Evolutionary conservation across 257 asterid genomes (phyloP), one percentile per base, ranked within the genome.

Genomic region (Salvia miltiorrhiza): DNA sequence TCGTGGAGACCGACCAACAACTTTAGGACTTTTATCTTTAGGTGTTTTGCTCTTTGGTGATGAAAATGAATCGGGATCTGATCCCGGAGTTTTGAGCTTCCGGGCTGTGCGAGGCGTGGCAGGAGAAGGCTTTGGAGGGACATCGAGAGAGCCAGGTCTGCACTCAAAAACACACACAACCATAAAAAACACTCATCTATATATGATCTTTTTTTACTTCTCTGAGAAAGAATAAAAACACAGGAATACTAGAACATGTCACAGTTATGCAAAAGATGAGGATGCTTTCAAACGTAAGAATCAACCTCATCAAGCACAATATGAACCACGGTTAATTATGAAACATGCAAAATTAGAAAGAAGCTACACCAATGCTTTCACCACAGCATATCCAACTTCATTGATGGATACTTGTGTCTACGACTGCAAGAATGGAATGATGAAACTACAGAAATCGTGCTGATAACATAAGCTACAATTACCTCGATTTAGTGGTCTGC

Each of bases 401-500:
- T 7, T 10, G 47, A 41, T 37, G 43, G 43, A 37, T 35, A 37
- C 40, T 37, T 52, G n/a, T 20, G 24, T 33, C 2, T 3, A 33
- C 48, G 17, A 24, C n/a, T 41, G 9, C 32, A 9, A 59, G 41
- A 40, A 32, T 26, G 7, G 43, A 28, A 21, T 12, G 13, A 59
- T 13, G 14, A 48, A 44, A 37, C 45, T 45, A 48, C 2, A 32
- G 41, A 60, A 23, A 32, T 6, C 10, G 28, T 52, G 67, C 16
- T 11, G 16, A 56, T 37, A 54, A 59, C 23, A 74, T 14, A 35
- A 63, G 45, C 23, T 20, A 55, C 52, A 45, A 66, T 20, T 77
- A 93, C 97, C 98, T 90, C 64, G 86, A 71, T 73, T 89, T 93
- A 76, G 97, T 76, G 41, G 95, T 82, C 93, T 87, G 96, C 98